These are phyloP conservation scores for Cordyceps militaris DNA, from an alignment of 2,329 filamentous ascomycete genomes.

Conservation along the genomic window DNA sequence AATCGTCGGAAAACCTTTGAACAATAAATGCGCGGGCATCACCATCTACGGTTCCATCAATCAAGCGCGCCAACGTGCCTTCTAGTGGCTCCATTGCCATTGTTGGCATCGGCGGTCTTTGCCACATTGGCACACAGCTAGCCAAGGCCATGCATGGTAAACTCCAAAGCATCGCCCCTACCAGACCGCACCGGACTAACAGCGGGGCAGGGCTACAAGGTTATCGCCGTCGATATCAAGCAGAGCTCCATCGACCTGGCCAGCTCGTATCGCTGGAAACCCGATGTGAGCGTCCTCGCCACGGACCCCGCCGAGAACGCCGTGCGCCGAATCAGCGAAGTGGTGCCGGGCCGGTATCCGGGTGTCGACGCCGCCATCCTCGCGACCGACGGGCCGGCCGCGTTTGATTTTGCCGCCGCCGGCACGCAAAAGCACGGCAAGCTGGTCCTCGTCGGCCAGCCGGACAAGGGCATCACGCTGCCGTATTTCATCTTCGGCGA, in stretches of 20 bases:
- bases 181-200: neutral
- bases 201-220: constrained; percentile 10
- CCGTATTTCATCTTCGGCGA: constrained; percentile 15
- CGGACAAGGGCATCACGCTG: constrained; percentile 14
- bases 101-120: constrained; percentile 14
- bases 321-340: constrained; percentile 1
- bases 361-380: constrained; percentile 16
- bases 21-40: constrained; percentile 14
- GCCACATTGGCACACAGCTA: constrained; percentile 14
- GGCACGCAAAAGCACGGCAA: constrained; percentile 16
- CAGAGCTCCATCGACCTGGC: constrained; percentile 12
- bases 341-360: neutral
- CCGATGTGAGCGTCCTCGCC: constrained; percentile 14
- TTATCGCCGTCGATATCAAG: constrained; percentile 13
- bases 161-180: neutral
- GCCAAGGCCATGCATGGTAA: constrained; percentile 14
- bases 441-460: constrained; percentile 15
- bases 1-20: neutral
- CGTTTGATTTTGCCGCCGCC: constrained; percentile 13
- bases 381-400: constrained; percentile 15
- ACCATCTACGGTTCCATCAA: constrained; percentile 14
- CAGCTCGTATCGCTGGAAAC: constrained; percentile 8
- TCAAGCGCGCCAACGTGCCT: constrained; percentile 10
- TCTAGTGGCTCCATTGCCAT: constrained; percentile 13
- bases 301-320: constrained; percentile 12